Evolutionary conservation across 2,329 filamentous ascomycete species (phyloP), one percentile per base, ranked within the genome.

Genomic region (Ceratocystis diversiconidia): DNA sequence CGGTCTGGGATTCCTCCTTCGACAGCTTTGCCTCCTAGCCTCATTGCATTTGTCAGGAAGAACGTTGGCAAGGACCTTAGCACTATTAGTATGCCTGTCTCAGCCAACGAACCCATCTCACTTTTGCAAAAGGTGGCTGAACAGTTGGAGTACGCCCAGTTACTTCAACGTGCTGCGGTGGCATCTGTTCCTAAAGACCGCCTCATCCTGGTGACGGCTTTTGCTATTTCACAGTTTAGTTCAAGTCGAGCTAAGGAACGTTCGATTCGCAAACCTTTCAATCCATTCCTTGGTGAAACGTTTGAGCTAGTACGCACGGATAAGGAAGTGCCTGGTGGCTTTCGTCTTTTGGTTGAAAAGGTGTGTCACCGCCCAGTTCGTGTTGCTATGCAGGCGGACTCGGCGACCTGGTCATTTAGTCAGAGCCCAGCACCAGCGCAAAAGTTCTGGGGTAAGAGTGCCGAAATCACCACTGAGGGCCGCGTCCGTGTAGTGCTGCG

Each of bases 371-470:
- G 94, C 3, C 94, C 94, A 0, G 90, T 99, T 15, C 86, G 92
- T 69, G 84, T 97, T 72, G 94, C 94, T 5, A 92, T 92, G 78
- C 92, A 97, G 74, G 94, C 92, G 3, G 94, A 99, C 74, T 85
- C 89, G 48, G 82, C 85, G 48, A 79, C 83, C 66, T 99, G 94
- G 94, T 90, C 88, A 1, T 86, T 96, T 68, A 82, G 89, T 0
- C 94, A 97, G 73, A 89, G 88, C 3, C 90, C 94, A 0, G 86
- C 88, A 66, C 94, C 94, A 0, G 87, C 88, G 25, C 92, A 99
- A 73, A 97, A 97, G 73, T 99, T 99, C 78, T 97, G 94, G 94
- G 94, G 94, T 65, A 97, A 97, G 78, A 92, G 88, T 65, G 90
- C 90, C 2, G 94, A 99, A 75, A 85, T 99, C 68, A 94, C 89